A percentile compares a stretch with the other conserved stretches of the same genome.
These are phyloP conservation scores for Potentilla sterilis DNA, from an alignment of 306 rosid species.

Conservation along the genomic window DNA sequence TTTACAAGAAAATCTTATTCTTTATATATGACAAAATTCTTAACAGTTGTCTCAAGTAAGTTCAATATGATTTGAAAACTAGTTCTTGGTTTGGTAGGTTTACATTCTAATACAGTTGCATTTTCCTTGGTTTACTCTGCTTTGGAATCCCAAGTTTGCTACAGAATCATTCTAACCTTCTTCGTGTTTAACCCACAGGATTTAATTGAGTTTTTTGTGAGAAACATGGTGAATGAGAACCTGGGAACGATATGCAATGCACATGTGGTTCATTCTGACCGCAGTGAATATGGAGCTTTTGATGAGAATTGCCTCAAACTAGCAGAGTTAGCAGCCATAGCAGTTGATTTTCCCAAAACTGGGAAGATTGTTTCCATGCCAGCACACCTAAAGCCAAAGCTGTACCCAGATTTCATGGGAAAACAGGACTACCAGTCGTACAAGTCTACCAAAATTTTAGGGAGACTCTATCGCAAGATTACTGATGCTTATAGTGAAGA, in stretches of 20 bases:
- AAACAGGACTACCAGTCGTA: slow-evolving; percentile 67
- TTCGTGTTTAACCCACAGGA: slow-evolving; percentile 48
- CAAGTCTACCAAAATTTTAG: slow-evolving; percentile 67
- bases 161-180: background rate
- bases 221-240: slow-evolving; percentile 69
- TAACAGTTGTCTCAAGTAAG: background rate
- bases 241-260: slow-evolving; percentile 84
- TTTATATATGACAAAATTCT: background rate
- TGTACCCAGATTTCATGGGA: slow-evolving; percentile 93
- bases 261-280: slow-evolving; percentile 94
- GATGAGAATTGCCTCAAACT: slow-evolving; percentile 58
- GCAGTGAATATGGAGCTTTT: slow-evolving; percentile 63
- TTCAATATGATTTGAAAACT: background rate
- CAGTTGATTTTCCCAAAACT: slow-evolving; percentile 91
- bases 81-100: background rate
- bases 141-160: slow-evolving; percentile 5
- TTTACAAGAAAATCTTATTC: background rate
- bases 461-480: slow-evolving; percentile 65
- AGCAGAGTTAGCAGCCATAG: slow-evolving; percentile 82
- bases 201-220: slow-evolving; percentile 55
- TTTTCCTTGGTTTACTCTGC: background rate
- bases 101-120: background rate
- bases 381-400: slow-evolving; percentile 52
- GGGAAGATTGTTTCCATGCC: slow-evolving; percentile 74
- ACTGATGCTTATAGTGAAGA: slow-evolving; percentile 57